Percentiles rank a stretch among this genome's conserved stretches.
Evolutionary conservation across 2,329 filamentous ascomycete genomes (phyloP).

Genomic region (Mariannaea elegans): DNA sequence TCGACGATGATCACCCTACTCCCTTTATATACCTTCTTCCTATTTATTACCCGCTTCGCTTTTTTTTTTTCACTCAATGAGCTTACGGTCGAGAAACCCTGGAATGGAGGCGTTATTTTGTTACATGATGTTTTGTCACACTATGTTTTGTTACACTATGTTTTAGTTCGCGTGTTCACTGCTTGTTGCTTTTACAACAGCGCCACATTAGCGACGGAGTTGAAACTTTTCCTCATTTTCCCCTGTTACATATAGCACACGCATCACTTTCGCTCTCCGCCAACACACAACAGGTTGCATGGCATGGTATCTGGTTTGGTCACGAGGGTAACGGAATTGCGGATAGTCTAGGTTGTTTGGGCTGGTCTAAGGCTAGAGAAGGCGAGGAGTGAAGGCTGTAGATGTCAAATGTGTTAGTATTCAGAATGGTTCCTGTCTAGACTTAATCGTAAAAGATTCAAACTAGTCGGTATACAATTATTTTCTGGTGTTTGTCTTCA

Average conservation of each 20-base stretch:
- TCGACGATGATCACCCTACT: constrained; percentile 34
- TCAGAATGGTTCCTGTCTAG: constrained; percentile 19
- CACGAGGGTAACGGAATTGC: not conserved
- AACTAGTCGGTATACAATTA: not conserved
- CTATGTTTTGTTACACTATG: constrained; percentile 14
- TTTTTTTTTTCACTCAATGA: constrained; percentile 20
- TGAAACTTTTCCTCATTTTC: constrained; percentile 26
- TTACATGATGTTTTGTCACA: constrained; percentile 13
- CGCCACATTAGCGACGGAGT: constrained; percentile 53
- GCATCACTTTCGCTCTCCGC: not conserved
- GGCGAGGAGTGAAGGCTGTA: not conserved
- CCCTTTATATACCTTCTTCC: not conserved
- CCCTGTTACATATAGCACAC: constrained; percentile 2
- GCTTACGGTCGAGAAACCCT: constrained; percentile 31
- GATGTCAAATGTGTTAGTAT: constrained; percentile 1
- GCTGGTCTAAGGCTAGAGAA: not conserved
- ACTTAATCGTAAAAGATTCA: constrained; percentile 20
- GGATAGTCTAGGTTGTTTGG: not conserved
- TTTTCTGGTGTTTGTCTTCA: not conserved
- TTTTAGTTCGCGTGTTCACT: not conserved
- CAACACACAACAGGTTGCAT: constrained; percentile 13
- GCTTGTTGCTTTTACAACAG: constrained; percentile 9
- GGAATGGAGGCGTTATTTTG: constrained; percentile 29
- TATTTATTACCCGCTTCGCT: not conserved
- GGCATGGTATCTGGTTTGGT: constrained; percentile 2